Percentiles rank a stretch among this genome's conserved stretches.
phyloP scores from a whole-genome alignment of 305 asterid genomes.

The Lippia alba region DNA sequence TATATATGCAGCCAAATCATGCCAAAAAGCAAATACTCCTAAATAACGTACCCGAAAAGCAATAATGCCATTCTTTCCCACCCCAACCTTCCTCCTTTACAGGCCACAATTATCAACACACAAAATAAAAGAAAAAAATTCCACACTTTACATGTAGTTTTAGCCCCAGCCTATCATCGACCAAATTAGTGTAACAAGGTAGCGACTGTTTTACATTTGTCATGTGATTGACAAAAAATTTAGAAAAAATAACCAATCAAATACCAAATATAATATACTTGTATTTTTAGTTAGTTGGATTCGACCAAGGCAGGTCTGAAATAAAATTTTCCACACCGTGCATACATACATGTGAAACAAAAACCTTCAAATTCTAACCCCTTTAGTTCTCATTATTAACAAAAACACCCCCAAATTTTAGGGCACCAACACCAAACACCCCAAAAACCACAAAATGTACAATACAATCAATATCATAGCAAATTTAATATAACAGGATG shows the following conservation, averaged over 20 bases:
- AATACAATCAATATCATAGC: too few species aligned
- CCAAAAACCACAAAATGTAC: too few species aligned
- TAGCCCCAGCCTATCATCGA: too few species aligned
- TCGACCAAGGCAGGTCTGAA: too few species aligned
- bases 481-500: conserved; percentile 21
- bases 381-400: conserved; percentile 15
- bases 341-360: neutral
- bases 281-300: too few species aligned
- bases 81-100: too few species aligned
- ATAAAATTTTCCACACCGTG: neutral
- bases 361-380: conserved; percentile 20
- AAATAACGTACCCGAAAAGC: neutral
- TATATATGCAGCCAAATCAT: conserved; percentile 1
- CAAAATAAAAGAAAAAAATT: neutral
- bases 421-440: conserved; percentile 21
- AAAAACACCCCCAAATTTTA: conserved; percentile 13
- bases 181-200: too few species aligned
- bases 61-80: neutral
- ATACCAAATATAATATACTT: too few species aligned
- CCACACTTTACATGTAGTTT: neutral
- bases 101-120: too few species aligned
- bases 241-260: too few species aligned
- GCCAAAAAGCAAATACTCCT: conserved; percentile 9
- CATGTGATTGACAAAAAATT: too few species aligned
- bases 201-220: too few species aligned